Conservation (phyloP, 1,139 yeast genomes). For the Blastobotrys aristatus region DNA sequence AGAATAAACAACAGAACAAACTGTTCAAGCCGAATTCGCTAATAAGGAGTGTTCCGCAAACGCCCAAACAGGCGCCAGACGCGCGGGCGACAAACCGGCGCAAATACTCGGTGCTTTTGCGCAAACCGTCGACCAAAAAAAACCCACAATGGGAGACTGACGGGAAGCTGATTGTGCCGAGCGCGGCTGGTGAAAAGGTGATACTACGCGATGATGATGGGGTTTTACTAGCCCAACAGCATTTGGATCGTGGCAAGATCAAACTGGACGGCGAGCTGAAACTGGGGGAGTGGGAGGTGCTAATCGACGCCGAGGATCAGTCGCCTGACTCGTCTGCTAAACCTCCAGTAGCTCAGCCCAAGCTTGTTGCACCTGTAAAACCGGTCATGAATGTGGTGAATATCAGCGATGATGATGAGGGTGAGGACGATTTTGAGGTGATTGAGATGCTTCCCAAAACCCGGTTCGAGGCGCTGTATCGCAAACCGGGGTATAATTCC, state of each 20-base stretch:
- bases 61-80: not conserved
- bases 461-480: conserved; percentile 8
- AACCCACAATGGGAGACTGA: conserved; percentile 96
- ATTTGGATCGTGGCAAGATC: conserved; percentile 2
- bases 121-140: conserved; percentile 44
- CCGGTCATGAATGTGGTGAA: not conserved
- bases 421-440: not conserved
- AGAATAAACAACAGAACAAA: not conserved
- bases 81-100: not conserved
- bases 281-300: conserved; percentile 7
- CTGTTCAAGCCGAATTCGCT: not conserved
- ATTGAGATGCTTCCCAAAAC: not conserved
- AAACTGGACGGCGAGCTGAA: conserved; percentile 5
- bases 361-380: no score
- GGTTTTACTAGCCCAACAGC: conserved; percentile 19
- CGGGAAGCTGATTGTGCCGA: conserved; percentile 47
- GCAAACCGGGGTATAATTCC: conserved; percentile 3
- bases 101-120: conserved; percentile 5
- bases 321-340: not conserved
- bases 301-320: conserved; percentile 10
- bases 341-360: not conserved
- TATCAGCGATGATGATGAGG: conserved; percentile 4
- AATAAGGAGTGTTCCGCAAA: not conserved
- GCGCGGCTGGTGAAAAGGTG: conserved; percentile 20
- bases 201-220: conserved; percentile 19